phyloP scores from a whole-genome alignment of 2,329 filamentous ascomycete genomes.

The Pestalotiopsis fici region DNA sequence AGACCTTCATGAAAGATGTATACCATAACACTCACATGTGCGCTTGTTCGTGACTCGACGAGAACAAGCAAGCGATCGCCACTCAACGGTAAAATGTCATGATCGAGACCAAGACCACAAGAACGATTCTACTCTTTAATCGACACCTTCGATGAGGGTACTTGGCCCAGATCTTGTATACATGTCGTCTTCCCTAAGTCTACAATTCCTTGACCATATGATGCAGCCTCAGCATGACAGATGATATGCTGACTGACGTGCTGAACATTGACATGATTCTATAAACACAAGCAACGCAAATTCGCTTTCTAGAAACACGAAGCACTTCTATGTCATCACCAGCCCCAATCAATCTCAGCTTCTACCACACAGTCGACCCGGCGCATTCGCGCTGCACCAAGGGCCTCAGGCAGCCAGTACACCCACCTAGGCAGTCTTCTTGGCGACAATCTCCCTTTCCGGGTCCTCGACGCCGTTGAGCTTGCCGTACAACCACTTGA shows the following conservation, averaged over 20 bases:
- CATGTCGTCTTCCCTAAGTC: neutral
- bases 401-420: neutral
- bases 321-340: neutral
- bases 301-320: neutral
- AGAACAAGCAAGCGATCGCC: no score
- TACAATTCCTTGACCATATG: no score
- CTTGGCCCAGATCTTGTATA: no score
- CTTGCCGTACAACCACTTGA: slow-evolving; percentile 71
- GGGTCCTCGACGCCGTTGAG: slow-evolving; percentile 59
- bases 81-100: no score
- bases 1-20: no score
- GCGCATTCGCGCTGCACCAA: neutral
- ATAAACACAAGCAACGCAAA: neutral
- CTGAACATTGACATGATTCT: neutral
- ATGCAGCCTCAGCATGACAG: neutral
- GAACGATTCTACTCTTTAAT: no score
- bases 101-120: no score
- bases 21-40: no score
- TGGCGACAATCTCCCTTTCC: slow-evolving; percentile 32
- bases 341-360: neutral
- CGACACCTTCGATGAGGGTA: no score
- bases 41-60: no score
- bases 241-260: neutral
- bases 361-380: neutral
- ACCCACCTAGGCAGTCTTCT: neutral